These are phyloP conservation scores for Aureobasidium sp. DNA, from an alignment of 2,329 filamentous ascomycete species.

Conservation along the genomic window DNA sequence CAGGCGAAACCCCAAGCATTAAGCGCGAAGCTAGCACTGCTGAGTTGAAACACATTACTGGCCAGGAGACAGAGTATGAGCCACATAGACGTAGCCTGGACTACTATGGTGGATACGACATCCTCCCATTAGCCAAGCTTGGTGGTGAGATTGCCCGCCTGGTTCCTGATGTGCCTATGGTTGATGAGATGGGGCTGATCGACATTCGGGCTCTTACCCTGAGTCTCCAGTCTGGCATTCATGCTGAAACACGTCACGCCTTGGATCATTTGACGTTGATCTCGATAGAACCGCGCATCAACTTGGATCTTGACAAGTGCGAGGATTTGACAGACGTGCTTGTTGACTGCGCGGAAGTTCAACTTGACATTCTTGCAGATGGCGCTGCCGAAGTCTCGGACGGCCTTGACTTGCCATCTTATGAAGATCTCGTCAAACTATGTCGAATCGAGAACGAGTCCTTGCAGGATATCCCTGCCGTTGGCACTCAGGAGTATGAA, in stretches of 20 bases:
- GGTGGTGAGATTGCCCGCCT: slow-evolving; percentile 58
- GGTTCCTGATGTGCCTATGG: slow-evolving; percentile 65
- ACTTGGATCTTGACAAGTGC: slow-evolving; percentile 63
- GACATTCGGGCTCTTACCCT: slow-evolving; percentile 85
- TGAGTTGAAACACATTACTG: slow-evolving; percentile 2
- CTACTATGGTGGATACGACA: slow-evolving; percentile 59
- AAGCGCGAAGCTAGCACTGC: slow-evolving; percentile 15
- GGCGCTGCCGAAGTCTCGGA: slow-evolving; percentile 80
- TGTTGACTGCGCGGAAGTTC: slow-evolving; percentile 83
- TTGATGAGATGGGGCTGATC: slow-evolving; percentile 74
- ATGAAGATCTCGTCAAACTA: slow-evolving; percentile 79
- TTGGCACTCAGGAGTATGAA: slow-evolving; percentile 71
- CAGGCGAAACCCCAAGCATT: slow-evolving; percentile 13
- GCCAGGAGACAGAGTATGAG: slow-evolving; percentile 15
- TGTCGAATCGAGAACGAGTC: slow-evolving; percentile 65
- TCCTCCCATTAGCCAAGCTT: slow-evolving; percentile 55
- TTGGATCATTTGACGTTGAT: slow-evolving; percentile 73
- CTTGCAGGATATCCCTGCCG: slow-evolving; percentile 62
- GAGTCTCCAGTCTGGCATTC: slow-evolving; percentile 82
- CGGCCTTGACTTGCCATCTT: slow-evolving; percentile 70
- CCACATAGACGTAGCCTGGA: slow-evolving; percentile 18
- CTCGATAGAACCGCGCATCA: slow-evolving; percentile 54
- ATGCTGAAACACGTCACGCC: slow-evolving; percentile 80
- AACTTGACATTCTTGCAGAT: slow-evolving; percentile 75
- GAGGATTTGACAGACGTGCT: slow-evolving; percentile 85